Conservation (phyloP, 352 stramenopile genomes). For the Aphanomyces invadans region DNA sequence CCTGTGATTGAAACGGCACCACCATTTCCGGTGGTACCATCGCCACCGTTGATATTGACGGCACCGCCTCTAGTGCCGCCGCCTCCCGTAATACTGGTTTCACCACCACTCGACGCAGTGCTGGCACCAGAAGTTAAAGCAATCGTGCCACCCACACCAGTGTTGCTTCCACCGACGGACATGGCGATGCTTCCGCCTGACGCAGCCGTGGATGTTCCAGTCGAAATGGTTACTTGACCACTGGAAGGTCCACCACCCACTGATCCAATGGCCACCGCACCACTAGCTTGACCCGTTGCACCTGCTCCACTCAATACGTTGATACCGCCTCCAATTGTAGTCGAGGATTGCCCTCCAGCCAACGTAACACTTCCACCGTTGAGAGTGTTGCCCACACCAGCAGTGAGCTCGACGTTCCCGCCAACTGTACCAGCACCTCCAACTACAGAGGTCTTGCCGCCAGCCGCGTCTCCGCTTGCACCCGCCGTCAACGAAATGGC, state of each 20-base stretch:
- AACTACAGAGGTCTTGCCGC: background rate
- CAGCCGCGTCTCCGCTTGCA: conserved; percentile 33
- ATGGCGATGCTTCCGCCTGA: conserved; percentile 1
- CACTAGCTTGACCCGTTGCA: conserved; percentile 1
- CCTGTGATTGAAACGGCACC: conserved; percentile 5
- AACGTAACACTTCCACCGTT: conserved; percentile 33
- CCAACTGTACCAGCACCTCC: conserved; percentile 7
- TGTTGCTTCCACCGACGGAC: conserved; percentile 8
- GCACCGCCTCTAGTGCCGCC: conserved; percentile 37
- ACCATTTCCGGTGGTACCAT: conserved; percentile 17
- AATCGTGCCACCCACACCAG: conserved; percentile 48
- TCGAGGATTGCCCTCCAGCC: conserved; percentile 25
- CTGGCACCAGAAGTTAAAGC: conserved; percentile 44
- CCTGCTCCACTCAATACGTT: background rate
- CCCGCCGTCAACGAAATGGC: conserved; percentile 45
- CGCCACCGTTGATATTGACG: conserved; percentile 66
- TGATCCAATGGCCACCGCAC: background rate
- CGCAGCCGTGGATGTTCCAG: conserved; percentile 9
- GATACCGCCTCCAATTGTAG: conserved; percentile 2
- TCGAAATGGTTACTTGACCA: conserved; percentile 3
- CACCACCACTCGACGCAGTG: conserved; percentile 28
- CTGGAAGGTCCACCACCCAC: background rate
- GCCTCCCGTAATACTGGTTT: background rate
- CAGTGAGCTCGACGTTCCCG: background rate
- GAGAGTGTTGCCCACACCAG: conserved; percentile 3